Conservation (phyloP, 176 grass and related monocot species). For the Echinochloa phyllopogon region DNA sequence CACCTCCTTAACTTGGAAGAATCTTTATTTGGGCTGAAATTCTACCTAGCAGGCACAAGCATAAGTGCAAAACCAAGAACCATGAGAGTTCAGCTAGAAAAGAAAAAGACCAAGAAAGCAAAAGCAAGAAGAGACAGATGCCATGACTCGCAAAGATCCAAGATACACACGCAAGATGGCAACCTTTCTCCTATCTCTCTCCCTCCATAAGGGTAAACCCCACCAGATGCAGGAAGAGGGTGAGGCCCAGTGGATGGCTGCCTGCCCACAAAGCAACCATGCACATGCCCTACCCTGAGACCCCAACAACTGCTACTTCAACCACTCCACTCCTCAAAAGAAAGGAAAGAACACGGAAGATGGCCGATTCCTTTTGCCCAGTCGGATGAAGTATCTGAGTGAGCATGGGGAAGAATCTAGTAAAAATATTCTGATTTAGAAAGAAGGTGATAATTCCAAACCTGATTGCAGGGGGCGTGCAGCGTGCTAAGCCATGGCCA, state of each 20-base stretch:
- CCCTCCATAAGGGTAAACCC: conserved; percentile 11
- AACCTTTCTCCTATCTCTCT: conserved; percentile 25
- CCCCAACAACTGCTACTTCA: conserved; percentile 9
- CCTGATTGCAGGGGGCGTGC: conserved; percentile 21
- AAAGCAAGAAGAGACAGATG: conserved; percentile 34
- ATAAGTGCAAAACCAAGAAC: conserved; percentile 15
- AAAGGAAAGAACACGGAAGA: background rate
- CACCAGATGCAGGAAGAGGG: conserved; percentile 17
- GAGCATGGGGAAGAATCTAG: background rate
- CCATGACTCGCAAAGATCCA: conserved; percentile 31
- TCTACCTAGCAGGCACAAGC: background rate
- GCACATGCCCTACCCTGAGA: conserved; percentile 37
- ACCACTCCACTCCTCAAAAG: conserved; percentile 23
- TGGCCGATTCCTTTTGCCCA: background rate
- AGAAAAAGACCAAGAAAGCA: conserved; percentile 6
- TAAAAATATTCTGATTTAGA: background rate
- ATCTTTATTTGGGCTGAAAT: conserved; percentile 22
- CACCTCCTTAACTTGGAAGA: conserved; percentile 19
- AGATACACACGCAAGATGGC: background rate
- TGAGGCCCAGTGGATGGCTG: conserved; percentile 32
- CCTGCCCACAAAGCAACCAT: conserved; percentile 25
- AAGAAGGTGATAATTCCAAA: conserved; percentile 31
- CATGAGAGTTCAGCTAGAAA: conserved; percentile 6
- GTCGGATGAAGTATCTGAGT: background rate
- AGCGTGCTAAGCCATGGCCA: conserved; percentile 5